Evolutionary conservation across 148 eudicot genomes (phyloP).

Genomic region (Fallopia convolvulus): DNA sequence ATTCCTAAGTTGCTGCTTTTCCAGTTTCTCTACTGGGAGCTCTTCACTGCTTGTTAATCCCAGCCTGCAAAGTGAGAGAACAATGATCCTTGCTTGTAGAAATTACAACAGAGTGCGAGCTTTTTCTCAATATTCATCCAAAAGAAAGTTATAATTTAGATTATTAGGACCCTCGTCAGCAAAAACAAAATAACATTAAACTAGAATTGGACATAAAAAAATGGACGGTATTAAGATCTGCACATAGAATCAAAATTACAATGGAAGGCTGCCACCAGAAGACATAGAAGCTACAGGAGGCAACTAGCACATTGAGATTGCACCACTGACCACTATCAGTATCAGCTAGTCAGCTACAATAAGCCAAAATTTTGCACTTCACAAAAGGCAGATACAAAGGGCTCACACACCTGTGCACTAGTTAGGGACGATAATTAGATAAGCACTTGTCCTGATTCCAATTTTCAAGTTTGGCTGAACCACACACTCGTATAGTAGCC

Average conservation of each 20-base stretch:
- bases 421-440: background rate
- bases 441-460: background rate
- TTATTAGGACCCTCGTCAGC: background rate
- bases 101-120: background rate
- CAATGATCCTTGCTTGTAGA: slow-evolving; percentile 1
- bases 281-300: background rate
- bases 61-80: slow-evolving; percentile 38
- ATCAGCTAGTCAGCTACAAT: background rate
- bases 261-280: background rate
- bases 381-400: background rate
- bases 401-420: background rate
- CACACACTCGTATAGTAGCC: background rate
- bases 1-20: slow-evolving; percentile 45
- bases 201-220: background rate
- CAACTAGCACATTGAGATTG: background rate
- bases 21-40: slow-evolving; percentile 46
- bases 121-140: background rate
- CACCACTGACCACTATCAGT: background rate
- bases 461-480: background rate
- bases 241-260: background rate
- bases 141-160: background rate
- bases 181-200: background rate
- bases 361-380: background rate
- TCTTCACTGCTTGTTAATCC: slow-evolving; percentile 41
- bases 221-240: background rate